phyloP scores from a whole-genome alignment of 306 rosid genomes.

The Sechiopsis laciniata region DNA sequence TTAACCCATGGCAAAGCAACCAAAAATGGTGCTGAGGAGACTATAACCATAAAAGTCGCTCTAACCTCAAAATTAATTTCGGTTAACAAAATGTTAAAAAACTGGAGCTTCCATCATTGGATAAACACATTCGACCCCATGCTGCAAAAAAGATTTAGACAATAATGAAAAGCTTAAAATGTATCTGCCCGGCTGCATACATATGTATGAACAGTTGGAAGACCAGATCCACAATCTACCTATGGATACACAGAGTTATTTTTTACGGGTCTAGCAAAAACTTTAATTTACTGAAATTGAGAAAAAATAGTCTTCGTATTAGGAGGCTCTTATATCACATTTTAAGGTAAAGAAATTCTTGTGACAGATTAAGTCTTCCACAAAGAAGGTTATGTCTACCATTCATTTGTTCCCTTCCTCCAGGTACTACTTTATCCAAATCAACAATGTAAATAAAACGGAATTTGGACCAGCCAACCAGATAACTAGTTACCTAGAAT shows the following conservation, averaged over 20 bases:
- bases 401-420: conserved; percentile 15
- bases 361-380: not conserved
- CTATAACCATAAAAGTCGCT: not conserved
- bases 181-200: not conserved
- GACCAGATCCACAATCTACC: not conserved
- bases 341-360: not conserved
- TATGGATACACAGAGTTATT: not conserved
- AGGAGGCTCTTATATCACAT: not conserved
- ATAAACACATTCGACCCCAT: not conserved
- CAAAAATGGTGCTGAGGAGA: not conserved
- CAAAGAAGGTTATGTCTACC: not conserved
- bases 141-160: not conserved
- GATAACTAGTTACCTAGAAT: conserved; percentile 72
- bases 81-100: not conserved
- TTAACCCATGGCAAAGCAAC: not conserved
- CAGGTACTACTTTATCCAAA: not conserved
- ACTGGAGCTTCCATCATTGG: conserved; percentile 9
- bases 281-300: not conserved
- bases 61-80: conserved; percentile 12
- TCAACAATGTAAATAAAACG: not conserved
- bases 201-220: not conserved
- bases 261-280: not conserved
- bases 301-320: not conserved
- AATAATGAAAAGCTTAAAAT: not conserved
- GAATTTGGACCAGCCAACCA: conserved; percentile 32